A percentile compares a stretch with the other conserved stretches of the same genome.
phyloP scores from a whole-genome alignment of 2,329 filamentous ascomycete species.

The Colletotrichum sp. region DNA sequence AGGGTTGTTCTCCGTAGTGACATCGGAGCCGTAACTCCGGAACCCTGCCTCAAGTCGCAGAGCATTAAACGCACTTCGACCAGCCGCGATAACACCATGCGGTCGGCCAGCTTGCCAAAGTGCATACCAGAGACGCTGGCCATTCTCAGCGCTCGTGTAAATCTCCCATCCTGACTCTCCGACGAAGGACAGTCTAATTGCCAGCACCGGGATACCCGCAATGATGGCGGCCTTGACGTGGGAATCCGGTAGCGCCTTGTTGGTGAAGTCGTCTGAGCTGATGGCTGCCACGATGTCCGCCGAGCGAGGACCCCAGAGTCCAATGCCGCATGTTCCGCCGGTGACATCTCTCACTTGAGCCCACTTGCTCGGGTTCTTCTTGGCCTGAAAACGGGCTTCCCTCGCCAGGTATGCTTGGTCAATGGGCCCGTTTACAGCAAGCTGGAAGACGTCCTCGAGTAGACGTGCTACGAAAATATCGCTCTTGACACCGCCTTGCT shows the following conservation, averaged over 20 bases:
- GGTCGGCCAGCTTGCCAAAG: constrained; percentile 58
- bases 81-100: constrained; percentile 62
- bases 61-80: constrained; percentile 61
- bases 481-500: constrained; percentile 56
- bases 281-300: constrained; percentile 53
- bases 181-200: constrained; percentile 62
- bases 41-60: constrained; percentile 65
- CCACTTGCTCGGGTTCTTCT: constrained; percentile 42
- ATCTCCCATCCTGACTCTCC: constrained; percentile 69
- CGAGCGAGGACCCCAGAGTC: constrained; percentile 65
- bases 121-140: constrained; percentile 62
- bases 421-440: constrained; percentile 59
- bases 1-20: constrained; percentile 66
- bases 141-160: constrained; percentile 63
- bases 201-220: constrained; percentile 59
- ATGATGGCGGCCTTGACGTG: constrained; percentile 53
- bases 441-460: constrained; percentile 53
- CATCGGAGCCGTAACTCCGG: constrained; percentile 60
- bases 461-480: constrained; percentile 63
- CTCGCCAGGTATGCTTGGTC: constrained; percentile 59
- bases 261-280: constrained; percentile 49
- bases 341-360: constrained; percentile 64
- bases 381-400: constrained; percentile 54
- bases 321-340: constrained; percentile 63
- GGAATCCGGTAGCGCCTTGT: constrained; percentile 53